Conservation (phyloP, 148 eudicot species). For the Pharnaceum exiguum region DNA sequence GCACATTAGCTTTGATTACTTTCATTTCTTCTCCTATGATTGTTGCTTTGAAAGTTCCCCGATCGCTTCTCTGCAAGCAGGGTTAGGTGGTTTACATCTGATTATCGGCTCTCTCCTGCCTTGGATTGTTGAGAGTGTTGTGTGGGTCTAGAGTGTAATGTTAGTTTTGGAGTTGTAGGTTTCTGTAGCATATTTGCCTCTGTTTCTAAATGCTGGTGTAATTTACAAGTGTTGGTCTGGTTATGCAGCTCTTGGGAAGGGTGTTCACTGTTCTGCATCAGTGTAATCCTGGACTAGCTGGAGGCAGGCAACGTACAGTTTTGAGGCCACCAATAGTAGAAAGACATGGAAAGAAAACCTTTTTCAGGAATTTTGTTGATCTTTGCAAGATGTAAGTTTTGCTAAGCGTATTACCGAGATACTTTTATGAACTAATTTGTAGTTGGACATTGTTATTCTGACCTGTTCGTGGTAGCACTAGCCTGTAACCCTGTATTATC, state of each 20-base stretch:
- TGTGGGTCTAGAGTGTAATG: no score
- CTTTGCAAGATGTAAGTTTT: slow-evolving; percentile 82
- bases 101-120: no score
- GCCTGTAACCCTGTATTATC: no score
- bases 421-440: background rate
- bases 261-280: slow-evolving; percentile 89
- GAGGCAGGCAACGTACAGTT: slow-evolving; percentile 89
- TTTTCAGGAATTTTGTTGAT: slow-evolving; percentile 92
- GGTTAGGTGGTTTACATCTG: no score
- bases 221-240: background rate
- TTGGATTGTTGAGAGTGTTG: no score
- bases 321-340: slow-evolving; percentile 99
- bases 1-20: no score
- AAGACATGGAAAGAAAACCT: slow-evolving; percentile 98
- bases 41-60: no score
- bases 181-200: background rate
- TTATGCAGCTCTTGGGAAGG: slow-evolving; percentile 76
- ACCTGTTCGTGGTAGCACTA: no score
- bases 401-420: background rate
- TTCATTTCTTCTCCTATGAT: no score
- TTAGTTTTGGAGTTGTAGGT: no score
- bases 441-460: background rate
- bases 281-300: slow-evolving; percentile 96
- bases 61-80: no score
- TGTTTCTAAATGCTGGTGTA: background rate